Evolutionary conservation across 1,139 yeast genomes (phyloP).

Genomic region (Keqinozyma sinolaborantium): DNA sequence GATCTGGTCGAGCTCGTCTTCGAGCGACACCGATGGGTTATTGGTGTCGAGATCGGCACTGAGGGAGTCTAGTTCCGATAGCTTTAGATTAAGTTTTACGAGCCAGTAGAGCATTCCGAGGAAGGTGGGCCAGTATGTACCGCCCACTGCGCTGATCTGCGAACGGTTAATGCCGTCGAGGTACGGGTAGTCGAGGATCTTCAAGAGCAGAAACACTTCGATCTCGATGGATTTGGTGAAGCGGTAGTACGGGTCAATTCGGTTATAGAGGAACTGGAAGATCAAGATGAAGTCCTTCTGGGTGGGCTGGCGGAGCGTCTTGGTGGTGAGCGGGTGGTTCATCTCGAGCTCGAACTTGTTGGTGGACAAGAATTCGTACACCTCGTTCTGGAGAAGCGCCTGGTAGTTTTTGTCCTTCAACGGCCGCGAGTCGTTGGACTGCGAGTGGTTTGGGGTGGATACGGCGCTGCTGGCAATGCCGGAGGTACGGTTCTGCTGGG

Average conservation of each 20-base stretch:
- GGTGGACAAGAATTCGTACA: slow-evolving; percentile 58
- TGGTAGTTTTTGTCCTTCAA: slow-evolving; percentile 71
- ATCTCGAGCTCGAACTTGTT: slow-evolving; percentile 72
- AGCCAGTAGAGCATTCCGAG: slow-evolving; percentile 83
- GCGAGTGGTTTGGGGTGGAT: slow-evolving; percentile 2
- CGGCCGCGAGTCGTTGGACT: slow-evolving; percentile 64
- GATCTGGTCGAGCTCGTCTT: slow-evolving; percentile 51
- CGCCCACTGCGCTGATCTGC: slow-evolving; percentile 89
- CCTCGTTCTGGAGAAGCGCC: slow-evolving; percentile 57
- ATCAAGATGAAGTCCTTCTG: slow-evolving; percentile 80
- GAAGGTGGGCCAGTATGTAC: slow-evolving; percentile 83
- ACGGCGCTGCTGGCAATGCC: slow-evolving; percentile 1
- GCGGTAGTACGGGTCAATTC: slow-evolving; percentile 75
- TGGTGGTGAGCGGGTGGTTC: slow-evolving; percentile 64
- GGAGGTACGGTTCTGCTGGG: slow-evolving; percentile 6
- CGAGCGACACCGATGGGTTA: slow-evolving; percentile 27
- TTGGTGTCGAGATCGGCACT: slow-evolving; percentile 2
- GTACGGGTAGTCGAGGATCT: slow-evolving; percentile 72
- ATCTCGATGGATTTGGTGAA: slow-evolving; percentile 69
- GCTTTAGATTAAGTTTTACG: slow-evolving; percentile 51
- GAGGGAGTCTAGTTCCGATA: slow-evolving; percentile 34
- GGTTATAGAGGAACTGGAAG: slow-evolving; percentile 74
- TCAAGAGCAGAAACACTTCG: slow-evolving; percentile 69
- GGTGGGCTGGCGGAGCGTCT: slow-evolving; percentile 73
- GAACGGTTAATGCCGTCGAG: slow-evolving; percentile 76